Conservation (phyloP, 1,139 yeast species). For the Yamadazyma kanchanaburiensis region DNA sequence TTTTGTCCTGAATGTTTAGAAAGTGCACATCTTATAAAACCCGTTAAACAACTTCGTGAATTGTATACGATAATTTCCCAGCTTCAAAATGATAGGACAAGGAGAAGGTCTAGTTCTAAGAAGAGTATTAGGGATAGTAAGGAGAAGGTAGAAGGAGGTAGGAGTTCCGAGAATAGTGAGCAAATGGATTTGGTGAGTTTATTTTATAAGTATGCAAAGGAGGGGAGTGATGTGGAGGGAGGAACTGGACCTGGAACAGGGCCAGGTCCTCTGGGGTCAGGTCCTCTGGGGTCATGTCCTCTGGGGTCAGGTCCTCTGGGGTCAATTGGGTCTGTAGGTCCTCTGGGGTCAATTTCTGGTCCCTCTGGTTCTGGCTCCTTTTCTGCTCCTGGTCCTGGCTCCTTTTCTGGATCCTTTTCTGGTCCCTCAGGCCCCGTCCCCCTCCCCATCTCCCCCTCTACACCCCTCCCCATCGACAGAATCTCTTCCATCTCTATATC, state of each 20-base stretch:
- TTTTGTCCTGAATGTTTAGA: constrained; percentile 51
- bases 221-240: constrained; percentile 28
- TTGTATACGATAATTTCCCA: constrained; percentile 35
- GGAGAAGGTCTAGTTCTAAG: constrained; percentile 23
- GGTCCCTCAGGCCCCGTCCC: background rate
- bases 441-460: background rate
- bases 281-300: no score
- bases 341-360: no score
- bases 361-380: background rate
- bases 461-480: background rate
- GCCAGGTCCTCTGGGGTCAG: no score
- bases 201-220: constrained; percentile 43
- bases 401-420: no score
- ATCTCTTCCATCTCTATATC: constrained; percentile 11
- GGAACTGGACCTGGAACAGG: no score
- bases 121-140: constrained; percentile 16
- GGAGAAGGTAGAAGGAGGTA: background rate
- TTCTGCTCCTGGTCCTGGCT: background rate
- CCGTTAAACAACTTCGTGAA: constrained; percentile 50
- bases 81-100: constrained; percentile 13
- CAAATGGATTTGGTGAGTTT: constrained; percentile 35
- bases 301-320: no score
- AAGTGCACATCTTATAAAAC: constrained; percentile 33
- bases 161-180: constrained; percentile 17
- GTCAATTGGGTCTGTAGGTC: no score